These are phyloP conservation scores for Aureobasidium sp. DNA, from an alignment of 2,329 filamentous ascomycete species.

Conservation along the genomic window DNA sequence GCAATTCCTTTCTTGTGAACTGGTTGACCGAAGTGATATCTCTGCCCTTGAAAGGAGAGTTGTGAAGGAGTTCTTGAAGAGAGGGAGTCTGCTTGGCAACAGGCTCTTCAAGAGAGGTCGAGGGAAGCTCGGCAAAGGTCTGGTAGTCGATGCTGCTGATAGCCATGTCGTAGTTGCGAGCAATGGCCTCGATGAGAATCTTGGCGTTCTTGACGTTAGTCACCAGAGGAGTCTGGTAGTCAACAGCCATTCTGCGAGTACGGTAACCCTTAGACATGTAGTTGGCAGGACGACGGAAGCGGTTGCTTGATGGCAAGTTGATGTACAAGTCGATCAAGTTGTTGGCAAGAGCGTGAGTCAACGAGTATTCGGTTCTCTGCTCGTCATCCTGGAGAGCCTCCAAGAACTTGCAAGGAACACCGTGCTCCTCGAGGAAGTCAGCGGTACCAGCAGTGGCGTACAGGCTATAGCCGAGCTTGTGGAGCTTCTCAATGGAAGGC, in stretches of 20 bases:
- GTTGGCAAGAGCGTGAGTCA: slow-evolving; percentile 93
- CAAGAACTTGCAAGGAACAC: slow-evolving; percentile 85
- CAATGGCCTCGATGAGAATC: slow-evolving; percentile 89
- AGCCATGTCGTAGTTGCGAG: slow-evolving; percentile 78
- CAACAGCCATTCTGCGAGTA: slow-evolving; percentile 94
- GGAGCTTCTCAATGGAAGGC: slow-evolving; percentile 80
- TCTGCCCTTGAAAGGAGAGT: slow-evolving; percentile 80
- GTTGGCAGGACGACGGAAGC: slow-evolving; percentile 90
- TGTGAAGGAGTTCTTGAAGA: slow-evolving; percentile 65
- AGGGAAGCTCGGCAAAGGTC: slow-evolving; percentile 54
- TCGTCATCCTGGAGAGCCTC: slow-evolving; percentile 76
- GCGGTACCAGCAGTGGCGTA: slow-evolving; percentile 95
- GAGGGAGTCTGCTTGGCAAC: slow-evolving; percentile 44
- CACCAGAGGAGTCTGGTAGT: slow-evolving; percentile 92
- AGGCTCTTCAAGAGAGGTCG: slow-evolving; percentile 25
- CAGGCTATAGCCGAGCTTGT: slow-evolving; percentile 87
- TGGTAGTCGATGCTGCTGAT: slow-evolving; percentile 83
- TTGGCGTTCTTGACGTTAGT: slow-evolving; percentile 99
- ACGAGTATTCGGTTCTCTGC: slow-evolving; percentile 90
- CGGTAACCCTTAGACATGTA: slow-evolving; percentile 98
- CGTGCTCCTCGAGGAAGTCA: slow-evolving; percentile 91
- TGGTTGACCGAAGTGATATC: slow-evolving; percentile 90
- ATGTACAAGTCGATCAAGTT: slow-evolving; percentile 98
- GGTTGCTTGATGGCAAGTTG: slow-evolving; percentile 97
- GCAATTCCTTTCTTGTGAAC: slow-evolving; percentile 79